These are phyloP conservation scores for Kwoniella heveanensis DNA, from an alignment of 768 basidiomycete genomes.

Conservation along the genomic window DNA sequence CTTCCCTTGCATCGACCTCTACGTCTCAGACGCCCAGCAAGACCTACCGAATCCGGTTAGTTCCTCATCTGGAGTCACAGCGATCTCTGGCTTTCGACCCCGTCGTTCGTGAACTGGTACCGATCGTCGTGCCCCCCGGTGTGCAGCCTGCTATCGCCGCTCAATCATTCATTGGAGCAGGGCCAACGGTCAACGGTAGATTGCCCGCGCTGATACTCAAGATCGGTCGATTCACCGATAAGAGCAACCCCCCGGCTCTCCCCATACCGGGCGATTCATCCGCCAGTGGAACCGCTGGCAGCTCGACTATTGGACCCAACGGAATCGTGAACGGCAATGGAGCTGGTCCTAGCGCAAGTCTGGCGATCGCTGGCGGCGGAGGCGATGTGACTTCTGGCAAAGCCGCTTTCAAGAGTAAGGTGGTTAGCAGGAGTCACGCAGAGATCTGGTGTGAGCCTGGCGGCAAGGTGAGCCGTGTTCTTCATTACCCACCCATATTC, in stretches of 20 bases:
- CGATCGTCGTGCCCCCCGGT: conserved; percentile 36
- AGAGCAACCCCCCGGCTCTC: conserved; percentile 53
- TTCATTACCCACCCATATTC: too few species aligned
- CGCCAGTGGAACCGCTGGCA: conserved; percentile 5
- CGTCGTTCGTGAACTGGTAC: conserved; percentile 77
- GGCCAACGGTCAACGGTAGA: conserved; percentile 32
- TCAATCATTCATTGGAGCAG: conserved; percentile 22
- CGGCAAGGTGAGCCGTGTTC: conserved; percentile 55
- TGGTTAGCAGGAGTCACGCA: conserved; percentile 89
- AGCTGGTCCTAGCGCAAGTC: conserved; percentile 4
- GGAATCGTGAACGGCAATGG: conserved; percentile 22
- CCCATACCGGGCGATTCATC: conserved; percentile 7
- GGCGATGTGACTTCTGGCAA: conserved; percentile 67
- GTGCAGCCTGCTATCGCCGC: conserved; percentile 31
- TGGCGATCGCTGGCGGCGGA: conserved; percentile 52
- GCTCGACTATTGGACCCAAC: conserved; percentile 60
- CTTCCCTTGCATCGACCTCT: not conserved
- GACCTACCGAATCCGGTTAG: conserved; percentile 81
- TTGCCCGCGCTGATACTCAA: conserved; percentile 61
- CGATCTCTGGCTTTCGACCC: conserved; percentile 90
- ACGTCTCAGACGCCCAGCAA: conserved; percentile 25
- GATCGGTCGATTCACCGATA: conserved; percentile 92
- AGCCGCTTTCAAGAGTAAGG: conserved; percentile 92
- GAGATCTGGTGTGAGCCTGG: conserved; percentile 76
- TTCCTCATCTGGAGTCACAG: conserved; percentile 89